These are phyloP conservation scores for Chaetothyriales sp. DNA, from an alignment of 2,329 filamentous ascomycete species.

Conservation along the genomic window DNA sequence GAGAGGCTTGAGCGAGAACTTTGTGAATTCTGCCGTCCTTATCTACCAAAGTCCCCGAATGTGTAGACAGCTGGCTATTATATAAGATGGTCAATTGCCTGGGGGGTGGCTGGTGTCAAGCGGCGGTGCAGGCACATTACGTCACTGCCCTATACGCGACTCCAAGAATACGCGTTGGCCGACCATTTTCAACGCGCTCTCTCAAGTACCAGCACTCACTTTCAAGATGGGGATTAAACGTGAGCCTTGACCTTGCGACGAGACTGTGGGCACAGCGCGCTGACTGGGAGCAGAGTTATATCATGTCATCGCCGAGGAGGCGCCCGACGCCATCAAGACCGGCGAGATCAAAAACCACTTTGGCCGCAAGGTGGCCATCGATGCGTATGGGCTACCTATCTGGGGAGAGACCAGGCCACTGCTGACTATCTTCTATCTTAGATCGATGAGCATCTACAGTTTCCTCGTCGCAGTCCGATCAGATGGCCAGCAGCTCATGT, in stretches of 20 bases:
- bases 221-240: slow-evolving; percentile 38
- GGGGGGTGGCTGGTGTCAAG: too few relatives aligned
- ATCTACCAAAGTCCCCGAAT: too few relatives aligned
- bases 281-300: slow-evolving; percentile 43
- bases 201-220: slow-evolving; percentile 12
- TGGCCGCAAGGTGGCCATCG: slow-evolving; percentile 93
- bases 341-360: slow-evolving; percentile 99
- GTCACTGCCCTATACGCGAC: not conserved
- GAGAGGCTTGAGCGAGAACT: too few relatives aligned
- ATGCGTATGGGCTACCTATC: slow-evolving; percentile 26
- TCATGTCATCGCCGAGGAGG: slow-evolving; percentile 75
- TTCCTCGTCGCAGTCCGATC: slow-evolving; percentile 96
- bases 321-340: slow-evolving; percentile 87
- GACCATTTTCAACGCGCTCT: not conserved
- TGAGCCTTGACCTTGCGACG: slow-evolving; percentile 21
- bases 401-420: slow-evolving; percentile 31
- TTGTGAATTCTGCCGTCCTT: not conserved
- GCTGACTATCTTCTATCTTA: slow-evolving; percentile 22
- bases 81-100: too few relatives aligned
- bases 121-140: not conserved
- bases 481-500: slow-evolving; percentile 90
- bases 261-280: not conserved
- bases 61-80: too few relatives aligned
- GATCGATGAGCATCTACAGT: slow-evolving; percentile 97
- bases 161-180: not conserved